phyloP scores from a whole-genome alignment of 345 rosid species.

The Gossypium sturtianum region DNA sequence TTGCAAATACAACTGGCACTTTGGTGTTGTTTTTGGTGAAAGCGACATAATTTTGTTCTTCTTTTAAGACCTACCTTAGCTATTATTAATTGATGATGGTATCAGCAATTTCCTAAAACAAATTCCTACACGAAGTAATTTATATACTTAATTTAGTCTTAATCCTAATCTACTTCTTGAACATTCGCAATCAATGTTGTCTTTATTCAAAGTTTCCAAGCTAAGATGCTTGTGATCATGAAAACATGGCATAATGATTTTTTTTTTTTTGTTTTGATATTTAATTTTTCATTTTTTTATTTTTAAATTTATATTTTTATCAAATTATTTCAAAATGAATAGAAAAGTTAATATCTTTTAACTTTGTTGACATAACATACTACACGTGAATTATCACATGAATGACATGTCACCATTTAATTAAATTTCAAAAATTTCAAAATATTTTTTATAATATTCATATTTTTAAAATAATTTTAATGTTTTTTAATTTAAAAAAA shows the following conservation, averaged over 20 bases:
- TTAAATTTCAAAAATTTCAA: too few species aligned
- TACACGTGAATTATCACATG: fast-evolving
- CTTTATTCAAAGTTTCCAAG: neutral
- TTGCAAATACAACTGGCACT: neutral
- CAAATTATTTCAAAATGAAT: too few species aligned
- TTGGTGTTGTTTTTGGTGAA: neutral
- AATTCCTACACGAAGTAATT: neutral
- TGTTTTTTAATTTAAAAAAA: too few species aligned
- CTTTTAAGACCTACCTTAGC: neutral
- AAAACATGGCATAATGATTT: too few species aligned
- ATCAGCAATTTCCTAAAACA: neutral
- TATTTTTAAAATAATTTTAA: too few species aligned
- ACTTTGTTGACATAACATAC: too few species aligned
- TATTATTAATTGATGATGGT: neutral
- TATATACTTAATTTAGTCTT: neutral
- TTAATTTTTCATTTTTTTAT: too few species aligned
- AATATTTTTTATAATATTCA: too few species aligned
- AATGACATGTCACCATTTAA: too few species aligned
- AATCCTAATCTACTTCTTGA: neutral
- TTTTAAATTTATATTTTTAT: too few species aligned
- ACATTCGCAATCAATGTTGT: neutral
- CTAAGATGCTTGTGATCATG: neutral
- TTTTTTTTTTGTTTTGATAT: too few species aligned
- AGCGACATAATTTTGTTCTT: neutral
- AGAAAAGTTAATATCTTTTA: too few species aligned